phyloP scores from a whole-genome alignment of 1,284 basidiomycete genomes.

The Marasmius tenuissimus region DNA sequence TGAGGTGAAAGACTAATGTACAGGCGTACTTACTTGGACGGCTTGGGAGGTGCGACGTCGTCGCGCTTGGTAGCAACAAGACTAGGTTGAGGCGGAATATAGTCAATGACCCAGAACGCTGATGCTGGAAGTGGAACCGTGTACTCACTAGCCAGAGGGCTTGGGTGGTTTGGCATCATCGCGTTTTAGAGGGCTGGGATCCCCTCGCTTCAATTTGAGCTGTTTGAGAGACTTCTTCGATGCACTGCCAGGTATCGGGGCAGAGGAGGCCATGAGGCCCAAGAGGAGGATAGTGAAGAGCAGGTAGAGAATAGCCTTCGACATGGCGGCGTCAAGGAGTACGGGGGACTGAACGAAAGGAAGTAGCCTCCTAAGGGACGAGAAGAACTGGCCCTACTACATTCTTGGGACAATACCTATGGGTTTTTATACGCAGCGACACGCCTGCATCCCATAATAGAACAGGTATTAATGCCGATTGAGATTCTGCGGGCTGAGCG shows the following conservation, averaged over 20 bases:
- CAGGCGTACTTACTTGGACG: constrained; percentile 15
- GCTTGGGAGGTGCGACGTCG: constrained; percentile 14
- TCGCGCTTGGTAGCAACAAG: constrained; percentile 14
- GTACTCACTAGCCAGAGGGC: constrained; percentile 19
- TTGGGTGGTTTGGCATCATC: constrained; percentile 8
- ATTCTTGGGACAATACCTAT: not conserved
- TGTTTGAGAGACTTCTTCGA: constrained; percentile 32
- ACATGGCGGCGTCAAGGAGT: constrained; percentile 14
- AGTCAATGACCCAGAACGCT: not conserved
- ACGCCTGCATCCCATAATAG: not conserved
- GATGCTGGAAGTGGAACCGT: not conserved
- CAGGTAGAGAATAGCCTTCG: constrained; percentile 18
- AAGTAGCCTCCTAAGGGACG: not conserved
- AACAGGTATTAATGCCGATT: not conserved
- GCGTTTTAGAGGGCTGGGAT: constrained; percentile 17
- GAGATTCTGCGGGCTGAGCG: not conserved
- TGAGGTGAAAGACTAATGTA: not conserved
- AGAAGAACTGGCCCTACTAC: not conserved
- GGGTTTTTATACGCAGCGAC: not conserved
- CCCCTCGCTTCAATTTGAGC: constrained; percentile 31
- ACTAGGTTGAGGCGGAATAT: not conserved
- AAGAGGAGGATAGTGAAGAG: constrained; percentile 23
- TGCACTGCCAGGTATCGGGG: constrained; percentile 15
- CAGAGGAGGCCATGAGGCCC: constrained; percentile 20
- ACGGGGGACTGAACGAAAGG: not conserved